Conservation (phyloP, 2,329 filamentous ascomycete species). For the Fusarium sp. region DNA sequence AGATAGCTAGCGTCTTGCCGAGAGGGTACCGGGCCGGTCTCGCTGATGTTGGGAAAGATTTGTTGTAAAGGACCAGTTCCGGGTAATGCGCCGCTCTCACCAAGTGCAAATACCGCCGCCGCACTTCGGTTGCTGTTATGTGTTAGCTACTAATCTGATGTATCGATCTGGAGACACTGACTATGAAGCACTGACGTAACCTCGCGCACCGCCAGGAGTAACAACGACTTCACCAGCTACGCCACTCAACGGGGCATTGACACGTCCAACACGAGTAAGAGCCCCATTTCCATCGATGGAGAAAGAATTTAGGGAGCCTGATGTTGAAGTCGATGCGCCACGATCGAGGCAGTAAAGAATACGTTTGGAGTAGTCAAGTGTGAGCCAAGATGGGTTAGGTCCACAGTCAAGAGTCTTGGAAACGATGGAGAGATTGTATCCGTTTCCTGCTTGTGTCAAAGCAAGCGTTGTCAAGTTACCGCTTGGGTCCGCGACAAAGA, state of each 20-base stretch:
- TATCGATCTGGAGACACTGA: slow-evolving; percentile 13
- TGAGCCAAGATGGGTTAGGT: slow-evolving; percentile 40
- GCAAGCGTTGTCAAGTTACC: slow-evolving; percentile 42
- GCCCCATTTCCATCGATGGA: slow-evolving; percentile 19
- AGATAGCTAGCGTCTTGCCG: slow-evolving; percentile 46
- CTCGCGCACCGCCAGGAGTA: slow-evolving; percentile 6
- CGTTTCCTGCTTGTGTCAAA: slow-evolving; percentile 6
- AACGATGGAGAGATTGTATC: slow-evolving; percentile 19
- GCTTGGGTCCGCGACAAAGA: slow-evolving; percentile 44
- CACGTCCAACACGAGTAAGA: slow-evolving; percentile 26
- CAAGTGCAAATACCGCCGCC: slow-evolving; percentile 33
- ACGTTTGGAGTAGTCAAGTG: slow-evolving; percentile 25
- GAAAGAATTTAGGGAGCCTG: slow-evolving; percentile 46
- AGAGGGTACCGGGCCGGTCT: slow-evolving; percentile 37
- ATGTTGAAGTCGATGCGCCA: slow-evolving; percentile 8
- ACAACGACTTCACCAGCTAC: slow-evolving; percentile 40
- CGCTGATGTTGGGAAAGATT: slow-evolving; percentile 36
- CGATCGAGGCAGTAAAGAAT: slow-evolving; percentile 46
- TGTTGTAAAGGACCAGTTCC: slow-evolving; percentile 39
- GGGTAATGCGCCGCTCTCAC: slow-evolving; percentile 30
- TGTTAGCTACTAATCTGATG: not conserved
- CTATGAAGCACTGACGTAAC: slow-evolving; percentile 46
- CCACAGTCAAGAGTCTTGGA: slow-evolving; percentile 33
- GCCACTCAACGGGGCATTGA: slow-evolving; percentile 28
- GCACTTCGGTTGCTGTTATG: slow-evolving; percentile 26